Conservation (phyloP, 345 rosid species). For the Boechera stricta region DNA sequence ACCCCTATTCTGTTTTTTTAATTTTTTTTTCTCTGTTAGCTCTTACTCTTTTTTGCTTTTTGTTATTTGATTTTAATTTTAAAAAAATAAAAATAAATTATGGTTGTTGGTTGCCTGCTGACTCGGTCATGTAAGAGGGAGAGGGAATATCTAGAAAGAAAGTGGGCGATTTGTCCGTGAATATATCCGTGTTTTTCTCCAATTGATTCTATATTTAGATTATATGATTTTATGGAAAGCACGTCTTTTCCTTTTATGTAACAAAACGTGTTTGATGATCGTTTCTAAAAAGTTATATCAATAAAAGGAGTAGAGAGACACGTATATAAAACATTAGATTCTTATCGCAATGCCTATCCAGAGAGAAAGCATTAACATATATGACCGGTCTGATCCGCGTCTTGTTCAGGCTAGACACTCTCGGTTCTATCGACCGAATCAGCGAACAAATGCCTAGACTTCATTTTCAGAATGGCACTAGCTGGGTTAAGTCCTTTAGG, state of each 20-base stretch:
- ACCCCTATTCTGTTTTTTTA: slow-evolving; percentile 20
- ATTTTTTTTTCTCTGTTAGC: not conserved
- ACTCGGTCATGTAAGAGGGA: slow-evolving; percentile 41
- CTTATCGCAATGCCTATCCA: slow-evolving; percentile 1
- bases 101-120: slow-evolving; percentile 36
- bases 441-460: slow-evolving; percentile 51
- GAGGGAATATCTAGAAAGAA: slow-evolving; percentile 26
- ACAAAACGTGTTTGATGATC: slow-evolving; percentile 33
- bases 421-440: slow-evolving; percentile 34
- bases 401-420: not conserved
- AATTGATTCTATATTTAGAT: slow-evolving; percentile 22
- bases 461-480: slow-evolving; percentile 63
- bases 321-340: slow-evolving; percentile 26
- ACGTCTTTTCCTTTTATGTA: slow-evolving; percentile 34
- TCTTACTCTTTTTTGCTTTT: not conserved
- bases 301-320: slow-evolving; percentile 14
- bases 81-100: not conserved
- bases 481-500: slow-evolving; percentile 74
- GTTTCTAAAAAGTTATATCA: not conserved
- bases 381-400: slow-evolving; percentile 7
- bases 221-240: slow-evolving; percentile 41
- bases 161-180: slow-evolving; percentile 45
- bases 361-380: not conserved
- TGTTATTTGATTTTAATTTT: not conserved
- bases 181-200: slow-evolving; percentile 39